phyloP scores from a whole-genome alignment of 352 stramenopile species.

The Globisporangium paroecandrum region DNA sequence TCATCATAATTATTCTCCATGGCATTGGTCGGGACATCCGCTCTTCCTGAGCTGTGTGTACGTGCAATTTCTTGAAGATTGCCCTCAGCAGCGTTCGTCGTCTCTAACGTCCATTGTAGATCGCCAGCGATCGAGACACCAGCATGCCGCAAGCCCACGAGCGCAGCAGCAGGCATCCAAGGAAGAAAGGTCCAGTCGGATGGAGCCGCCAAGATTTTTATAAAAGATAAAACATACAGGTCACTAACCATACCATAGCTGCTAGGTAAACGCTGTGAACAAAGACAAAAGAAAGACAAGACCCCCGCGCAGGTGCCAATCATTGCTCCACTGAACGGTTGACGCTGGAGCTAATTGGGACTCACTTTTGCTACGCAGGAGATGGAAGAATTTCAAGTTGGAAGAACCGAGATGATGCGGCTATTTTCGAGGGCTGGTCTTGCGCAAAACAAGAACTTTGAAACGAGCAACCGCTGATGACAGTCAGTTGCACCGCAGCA shows the following conservation, averaged over 20 bases:
- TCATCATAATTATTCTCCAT: conserved; percentile 18
- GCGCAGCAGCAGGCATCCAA: neutral
- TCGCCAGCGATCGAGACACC: neutral
- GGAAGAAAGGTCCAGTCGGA: neutral
- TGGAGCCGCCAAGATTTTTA: conserved; percentile 4
- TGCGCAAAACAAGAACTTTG: neutral
- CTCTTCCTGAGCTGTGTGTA: conserved; percentile 1
- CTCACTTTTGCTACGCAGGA: neutral
- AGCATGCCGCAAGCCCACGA: neutral
- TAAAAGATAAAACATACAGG: conserved; percentile 2
- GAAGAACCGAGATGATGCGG: neutral
- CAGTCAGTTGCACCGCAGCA: neutral
- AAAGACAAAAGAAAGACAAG: conserved; percentile 9
- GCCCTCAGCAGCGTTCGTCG: neutral
- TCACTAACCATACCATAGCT: conserved; percentile 5
- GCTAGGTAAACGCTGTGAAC: conserved; percentile 10
- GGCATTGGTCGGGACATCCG: conserved; percentile 1
- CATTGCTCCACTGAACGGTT: neutral
- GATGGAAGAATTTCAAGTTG: neutral
- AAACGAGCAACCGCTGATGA: neutral
- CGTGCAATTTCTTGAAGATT: neutral
- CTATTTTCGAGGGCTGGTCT: neutral
- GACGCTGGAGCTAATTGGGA: conserved; percentile 1
- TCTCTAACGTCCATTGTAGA: neutral
- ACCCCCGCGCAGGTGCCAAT: neutral